Evolutionary conservation across 1,284 basidiomycete genomes (phyloP).

Genomic region (Leccinum subrobustum): DNA sequence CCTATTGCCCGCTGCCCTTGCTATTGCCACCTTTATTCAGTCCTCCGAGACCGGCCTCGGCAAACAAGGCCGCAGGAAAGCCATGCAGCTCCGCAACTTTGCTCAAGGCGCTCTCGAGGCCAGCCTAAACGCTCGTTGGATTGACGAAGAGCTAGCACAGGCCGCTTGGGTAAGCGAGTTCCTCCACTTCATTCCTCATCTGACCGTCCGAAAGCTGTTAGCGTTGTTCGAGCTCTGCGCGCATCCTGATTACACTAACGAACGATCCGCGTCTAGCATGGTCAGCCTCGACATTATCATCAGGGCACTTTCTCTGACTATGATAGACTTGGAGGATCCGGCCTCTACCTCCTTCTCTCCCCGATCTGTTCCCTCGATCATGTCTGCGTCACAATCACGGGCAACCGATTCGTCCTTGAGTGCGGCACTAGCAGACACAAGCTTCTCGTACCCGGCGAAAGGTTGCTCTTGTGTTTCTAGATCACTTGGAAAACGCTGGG

Average conservation of each 20-base stretch:
- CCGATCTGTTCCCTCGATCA: constrained; percentile 39
- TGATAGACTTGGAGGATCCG: constrained; percentile 43
- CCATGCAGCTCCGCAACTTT: constrained; percentile 58
- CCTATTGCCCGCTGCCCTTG: constrained; percentile 61
- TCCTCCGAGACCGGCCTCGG: constrained; percentile 60
- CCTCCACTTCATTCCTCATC: constrained; percentile 7
- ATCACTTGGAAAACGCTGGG: constrained; percentile 53
- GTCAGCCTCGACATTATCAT: constrained; percentile 66
- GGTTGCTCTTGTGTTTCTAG: constrained; percentile 55
- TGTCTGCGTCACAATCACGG: constrained; percentile 14
- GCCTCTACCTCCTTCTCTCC: constrained; percentile 47
- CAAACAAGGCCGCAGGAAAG: constrained; percentile 48
- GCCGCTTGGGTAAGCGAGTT: constrained; percentile 63
- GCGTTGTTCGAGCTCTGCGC: constrained; percentile 70
- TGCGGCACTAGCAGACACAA: background rate
- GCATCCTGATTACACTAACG: constrained; percentile 56
- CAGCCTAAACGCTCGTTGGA: constrained; percentile 64
- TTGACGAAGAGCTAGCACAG: constrained; percentile 69
- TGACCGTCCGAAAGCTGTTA: constrained; percentile 46
- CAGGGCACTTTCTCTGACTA: constrained; percentile 53
- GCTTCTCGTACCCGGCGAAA: constrained; percentile 4
- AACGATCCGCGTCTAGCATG: constrained; percentile 57
- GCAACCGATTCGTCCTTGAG: background rate
- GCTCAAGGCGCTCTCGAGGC: constrained; percentile 72
- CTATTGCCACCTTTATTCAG: constrained; percentile 65